Base-by-base conservation (phyloP, 495 filamentous ascomycete genomes). In the Talaromyces liani region DNA sequence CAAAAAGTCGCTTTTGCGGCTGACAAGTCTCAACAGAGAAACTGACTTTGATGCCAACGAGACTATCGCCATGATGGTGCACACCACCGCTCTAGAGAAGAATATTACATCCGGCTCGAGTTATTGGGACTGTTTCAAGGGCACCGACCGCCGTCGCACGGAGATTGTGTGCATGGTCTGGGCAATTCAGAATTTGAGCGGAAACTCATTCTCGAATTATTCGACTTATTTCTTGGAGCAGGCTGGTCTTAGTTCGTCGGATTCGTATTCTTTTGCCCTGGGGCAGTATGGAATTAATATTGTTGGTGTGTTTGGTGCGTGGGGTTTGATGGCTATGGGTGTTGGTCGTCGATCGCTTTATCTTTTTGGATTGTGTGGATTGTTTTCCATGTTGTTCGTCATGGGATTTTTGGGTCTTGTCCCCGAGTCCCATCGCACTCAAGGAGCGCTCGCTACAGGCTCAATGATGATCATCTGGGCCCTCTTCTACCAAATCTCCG, bases 51-150 rank as follows among this genome's bases (percentile, higher is more conserved):
- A 93, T 65, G 77, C 86, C 2, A 85, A 90, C 65, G 88, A 94
- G 73, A 91, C 88, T 0, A 78, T 94, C 45, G 81, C 88, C 55
- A 92, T 93, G 89, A 93, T 93, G 88, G 86, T 90, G 29, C 89
- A 91, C 67, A 92, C 89, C 7, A 89, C 87, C 9, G 87, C 87
- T 1, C 74, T 92, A 10, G 90, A 93, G 69, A 77, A 86, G 63
- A 87, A 87, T 39, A 86, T 87, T 62, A 88, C 86, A 22, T 75
- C 74, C 31, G 85, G 87, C n/a, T 83, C 88, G n/a, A 85, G 79
- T 58, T 91, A 89, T 66, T 66, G 80, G 61, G 89, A 92, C 67
- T 90, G 89, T 73, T 92, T 92, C 79, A 86, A 81, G 68, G 89
- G 90, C 2, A 83, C 83, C 18, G 87, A 94, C 66, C 75, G 85